Base-by-base conservation (phyloP, 2,329 filamentous ascomycete genomes). In the Pseudogymnoascus sp. region DNA sequence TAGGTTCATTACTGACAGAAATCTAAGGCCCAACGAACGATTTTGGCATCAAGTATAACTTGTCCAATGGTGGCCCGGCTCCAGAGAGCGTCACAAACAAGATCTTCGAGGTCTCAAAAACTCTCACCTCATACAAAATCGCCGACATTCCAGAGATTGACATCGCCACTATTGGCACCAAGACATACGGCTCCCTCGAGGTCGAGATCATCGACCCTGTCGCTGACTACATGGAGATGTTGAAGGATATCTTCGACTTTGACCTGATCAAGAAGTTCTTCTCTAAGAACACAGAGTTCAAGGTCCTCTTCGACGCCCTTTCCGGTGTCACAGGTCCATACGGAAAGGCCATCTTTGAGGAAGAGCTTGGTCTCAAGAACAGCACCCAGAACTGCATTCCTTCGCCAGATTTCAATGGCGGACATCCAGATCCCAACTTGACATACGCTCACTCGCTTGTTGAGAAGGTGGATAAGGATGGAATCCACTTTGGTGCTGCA, bases 1-100 rank as follows among this genome's bases (percentile, higher is more conserved):
- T 18, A 3, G 14, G 38, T 64, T 63, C 18, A 14, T 53, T 61
- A 64, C 25, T 63, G 21, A 66, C 16, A 46, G 16, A 31, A 60
- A 43, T 59, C 56, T 9, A 70, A 96, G 91, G 93, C 61, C 95
- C 95, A 66, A 89, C 86, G 70, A 89, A 95, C 75, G 95, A 99
- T 79, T 99, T 99, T 72, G 95, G 95, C 71, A 99, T 99, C 87
- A 99, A 99, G 82, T 99, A 99, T 85, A 99, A 99, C 83, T 83
- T 99, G 65, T 83, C 91, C 76, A 97, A 99, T 74, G 95, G 95
- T 71, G 95, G 93, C 63, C 95, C 95, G 46, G 95, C 95, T 63
- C 95, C 95, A 64, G 95, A 99, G 78, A 88, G 90, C 62, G 91
- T 99, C 69, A 99, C 95, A 69, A 96, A 99, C 86, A 96, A 96